These are phyloP conservation scores for Mycosphaerelloides madeirae DNA, from an alignment of 2,329 filamentous ascomycete species.

Conservation along the genomic window DNA sequence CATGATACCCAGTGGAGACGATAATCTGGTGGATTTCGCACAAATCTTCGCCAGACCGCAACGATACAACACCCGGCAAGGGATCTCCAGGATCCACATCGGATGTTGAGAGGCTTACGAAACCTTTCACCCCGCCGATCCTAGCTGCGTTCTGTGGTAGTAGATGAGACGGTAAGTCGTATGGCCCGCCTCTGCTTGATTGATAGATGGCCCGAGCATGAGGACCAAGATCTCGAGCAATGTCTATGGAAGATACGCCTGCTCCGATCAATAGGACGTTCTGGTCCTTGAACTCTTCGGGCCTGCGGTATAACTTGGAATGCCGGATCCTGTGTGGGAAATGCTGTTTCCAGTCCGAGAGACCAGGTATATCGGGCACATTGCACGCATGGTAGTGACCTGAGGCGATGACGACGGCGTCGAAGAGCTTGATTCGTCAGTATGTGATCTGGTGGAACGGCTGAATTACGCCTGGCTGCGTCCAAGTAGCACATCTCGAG, in stretches of 20 bases:
- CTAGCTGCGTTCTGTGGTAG: slow-evolving; percentile 52
- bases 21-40: slow-evolving; percentile 58
- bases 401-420: slow-evolving; percentile 50
- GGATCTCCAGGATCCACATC: slow-evolving; percentile 17
- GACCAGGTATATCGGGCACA: slow-evolving; percentile 47
- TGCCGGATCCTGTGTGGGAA: slow-evolving; percentile 47
- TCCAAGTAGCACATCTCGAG: no score
- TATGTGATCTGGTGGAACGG: background rate
- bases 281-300: slow-evolving; percentile 49
- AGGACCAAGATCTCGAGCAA: slow-evolving; percentile 48
- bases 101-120: slow-evolving; percentile 27
- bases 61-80: slow-evolving; percentile 48
- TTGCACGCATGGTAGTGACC: slow-evolving; percentile 52
- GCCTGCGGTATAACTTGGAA: slow-evolving; percentile 49
- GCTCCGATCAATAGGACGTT: slow-evolving; percentile 55
- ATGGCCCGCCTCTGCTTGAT: slow-evolving; percentile 56
- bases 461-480: no score
- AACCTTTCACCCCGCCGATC: slow-evolving; percentile 50
- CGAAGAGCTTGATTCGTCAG: slow-evolving; percentile 37
- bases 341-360: slow-evolving; percentile 42
- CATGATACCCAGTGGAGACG: slow-evolving; percentile 65
- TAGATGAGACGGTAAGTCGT: slow-evolving; percentile 52
- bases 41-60: slow-evolving; percentile 52
- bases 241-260: slow-evolving; percentile 52
- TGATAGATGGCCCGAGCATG: slow-evolving; percentile 47